phyloP scores from a whole-genome alignment of 2,329 filamentous ascomycete genomes.

The Penicillium sp. region DNA sequence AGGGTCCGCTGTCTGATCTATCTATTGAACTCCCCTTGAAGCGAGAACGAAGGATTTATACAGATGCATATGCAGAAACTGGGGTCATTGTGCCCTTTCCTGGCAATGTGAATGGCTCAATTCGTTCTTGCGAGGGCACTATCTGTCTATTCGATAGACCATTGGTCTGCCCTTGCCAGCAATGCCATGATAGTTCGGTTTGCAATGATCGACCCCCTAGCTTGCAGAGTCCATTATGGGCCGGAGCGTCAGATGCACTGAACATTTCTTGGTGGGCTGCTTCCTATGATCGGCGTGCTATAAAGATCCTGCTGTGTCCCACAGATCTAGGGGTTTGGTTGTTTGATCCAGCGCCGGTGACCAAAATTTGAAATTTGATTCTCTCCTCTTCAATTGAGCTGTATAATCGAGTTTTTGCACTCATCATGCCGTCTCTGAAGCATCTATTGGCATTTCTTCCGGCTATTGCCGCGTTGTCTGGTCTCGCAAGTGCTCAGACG shows the following conservation, averaged over 20 bases:
- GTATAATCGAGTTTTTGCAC: not conserved
- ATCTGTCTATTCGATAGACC: not conserved
- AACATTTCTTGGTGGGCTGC: not conserved
- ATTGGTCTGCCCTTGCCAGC: constrained; percentile 7
- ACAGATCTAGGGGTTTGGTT: not conserved
- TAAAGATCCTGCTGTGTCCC: not conserved
- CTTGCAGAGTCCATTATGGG: constrained; percentile 4
- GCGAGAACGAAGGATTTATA: constrained; percentile 20
- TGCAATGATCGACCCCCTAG: constrained; percentile 17
- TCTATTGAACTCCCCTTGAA: not conserved
- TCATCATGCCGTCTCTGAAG: constrained; percentile 18
- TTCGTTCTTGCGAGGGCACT: not conserved
- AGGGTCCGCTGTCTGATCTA: not conserved
- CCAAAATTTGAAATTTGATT: not conserved
- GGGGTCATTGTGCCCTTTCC: constrained; percentile 2
- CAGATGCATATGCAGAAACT: constrained; percentile 6
- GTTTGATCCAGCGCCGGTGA: not conserved
- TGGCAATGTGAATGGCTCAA: constrained; percentile 3
- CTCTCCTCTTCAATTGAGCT: not conserved
- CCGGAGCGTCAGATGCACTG: constrained; percentile 5
- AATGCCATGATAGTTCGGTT: constrained; percentile 25
- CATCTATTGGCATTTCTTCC: constrained; percentile 13
- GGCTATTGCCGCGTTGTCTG: constrained; percentile 8
- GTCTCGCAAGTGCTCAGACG: constrained; percentile 21
- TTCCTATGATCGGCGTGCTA: not conserved